Evolutionary conservation across 2,329 filamentous ascomycete species (phyloP).

Genomic region (Fusarium robinianum): DNA sequence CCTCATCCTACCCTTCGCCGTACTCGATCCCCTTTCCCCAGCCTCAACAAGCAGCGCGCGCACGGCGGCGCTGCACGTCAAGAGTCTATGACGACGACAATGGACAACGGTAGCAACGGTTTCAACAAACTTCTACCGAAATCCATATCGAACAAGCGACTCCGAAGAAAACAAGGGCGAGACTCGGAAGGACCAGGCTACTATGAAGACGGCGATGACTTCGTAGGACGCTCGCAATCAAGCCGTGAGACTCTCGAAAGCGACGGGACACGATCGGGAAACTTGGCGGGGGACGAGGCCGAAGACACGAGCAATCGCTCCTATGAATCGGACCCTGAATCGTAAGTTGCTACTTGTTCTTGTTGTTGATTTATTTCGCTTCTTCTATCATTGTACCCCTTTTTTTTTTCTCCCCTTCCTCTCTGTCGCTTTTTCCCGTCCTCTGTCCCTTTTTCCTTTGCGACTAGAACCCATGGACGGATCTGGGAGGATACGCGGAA

Average conservation of each 20-base stretch:
- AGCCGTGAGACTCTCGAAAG: slow-evolving; percentile 48
- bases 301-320: slow-evolving; percentile 42
- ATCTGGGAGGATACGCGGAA: slow-evolving; percentile 25
- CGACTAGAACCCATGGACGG: not conserved
- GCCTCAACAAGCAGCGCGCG: not conserved
- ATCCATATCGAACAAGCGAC: slow-evolving; percentile 54
- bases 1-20: too few species aligned
- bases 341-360: slow-evolving; percentile 24
- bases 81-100: slow-evolving; percentile 18
- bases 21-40: not conserved
- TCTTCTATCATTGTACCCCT: not conserved
- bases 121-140: slow-evolving; percentile 60
- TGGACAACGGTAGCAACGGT: slow-evolving; percentile 38
- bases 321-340: slow-evolving; percentile 43
- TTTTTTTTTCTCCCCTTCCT: not conserved
- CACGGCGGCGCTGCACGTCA: slow-evolving; percentile 3
- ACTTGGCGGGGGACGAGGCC: slow-evolving; percentile 42
- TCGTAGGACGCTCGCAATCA: slow-evolving; percentile 41
- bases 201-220: slow-evolving; percentile 38
- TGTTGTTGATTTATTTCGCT: not conserved
- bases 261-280: slow-evolving; percentile 39
- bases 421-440: slow-evolving; percentile 17
- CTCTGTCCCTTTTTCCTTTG: slow-evolving; percentile 18
- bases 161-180: slow-evolving; percentile 53
- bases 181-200: slow-evolving; percentile 38